Evolutionary conservation across 2,329 filamentous ascomycete genomes (phyloP).

Genomic region (Aphanocladium album): DNA sequence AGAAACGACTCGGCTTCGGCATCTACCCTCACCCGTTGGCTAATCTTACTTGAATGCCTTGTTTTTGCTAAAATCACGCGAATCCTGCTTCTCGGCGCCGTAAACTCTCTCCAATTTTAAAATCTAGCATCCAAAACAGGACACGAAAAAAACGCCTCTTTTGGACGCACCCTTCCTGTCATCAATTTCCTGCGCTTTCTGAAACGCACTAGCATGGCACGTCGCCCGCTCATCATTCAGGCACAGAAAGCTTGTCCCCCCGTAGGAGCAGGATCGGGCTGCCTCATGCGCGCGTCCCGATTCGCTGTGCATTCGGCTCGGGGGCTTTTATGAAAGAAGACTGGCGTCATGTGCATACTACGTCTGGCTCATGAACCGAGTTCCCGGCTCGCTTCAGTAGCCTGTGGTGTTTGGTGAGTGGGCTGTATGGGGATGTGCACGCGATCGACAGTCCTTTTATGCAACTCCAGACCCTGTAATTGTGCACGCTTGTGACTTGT

Average conservation of each 20-base stretch:
- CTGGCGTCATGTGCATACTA: not conserved
- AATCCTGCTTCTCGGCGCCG: not conserved
- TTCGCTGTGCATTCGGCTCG: not conserved
- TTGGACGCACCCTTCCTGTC: not conserved
- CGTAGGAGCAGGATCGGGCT: not conserved
- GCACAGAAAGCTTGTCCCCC: constrained; percentile 1
- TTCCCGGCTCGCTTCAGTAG: not conserved
- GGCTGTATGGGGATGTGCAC: not conserved
- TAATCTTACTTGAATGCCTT: constrained; percentile 1
- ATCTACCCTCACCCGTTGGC: no score
- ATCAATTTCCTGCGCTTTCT: not conserved
- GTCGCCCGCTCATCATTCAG: not conserved
- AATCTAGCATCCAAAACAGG: not conserved
- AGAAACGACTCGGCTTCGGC: no score
- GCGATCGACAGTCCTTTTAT: constrained; percentile 2
- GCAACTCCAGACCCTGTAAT: not conserved
- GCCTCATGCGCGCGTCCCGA: not conserved
- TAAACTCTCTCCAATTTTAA: no score
- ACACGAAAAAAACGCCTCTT: not conserved
- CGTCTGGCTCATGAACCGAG: not conserved
- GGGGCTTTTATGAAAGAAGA: not conserved
- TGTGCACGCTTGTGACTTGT: not conserved
- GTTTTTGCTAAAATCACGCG: not conserved
- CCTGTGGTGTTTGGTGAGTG: no score
- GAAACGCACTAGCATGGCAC: constrained; percentile 2